Conservation (phyloP, 768 basidiomycete species). For the Lactifluus subvellereus region DNA sequence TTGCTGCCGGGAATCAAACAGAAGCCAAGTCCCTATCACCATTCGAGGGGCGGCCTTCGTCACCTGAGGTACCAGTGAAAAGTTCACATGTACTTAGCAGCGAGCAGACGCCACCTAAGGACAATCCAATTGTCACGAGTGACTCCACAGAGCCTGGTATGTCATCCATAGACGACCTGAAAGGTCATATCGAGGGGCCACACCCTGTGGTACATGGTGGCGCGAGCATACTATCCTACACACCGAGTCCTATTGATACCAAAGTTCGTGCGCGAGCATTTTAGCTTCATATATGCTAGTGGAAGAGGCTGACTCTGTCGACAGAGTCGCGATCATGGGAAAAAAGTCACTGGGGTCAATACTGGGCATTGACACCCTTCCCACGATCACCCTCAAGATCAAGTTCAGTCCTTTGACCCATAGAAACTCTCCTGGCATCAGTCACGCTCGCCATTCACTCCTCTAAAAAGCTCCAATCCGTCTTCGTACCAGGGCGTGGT, state of each 20-base stretch:
- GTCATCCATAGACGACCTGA: neutral
- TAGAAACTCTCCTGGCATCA: neutral
- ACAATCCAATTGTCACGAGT: neutral
- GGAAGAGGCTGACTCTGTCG: neutral
- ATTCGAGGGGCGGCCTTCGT: neutral
- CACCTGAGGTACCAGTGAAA: neutral
- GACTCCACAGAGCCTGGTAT: neutral
- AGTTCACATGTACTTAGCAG: neutral
- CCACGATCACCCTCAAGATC: neutral
- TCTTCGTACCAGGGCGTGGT: neutral
- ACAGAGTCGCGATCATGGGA: constrained; percentile 1
- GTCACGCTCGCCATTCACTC: neutral
- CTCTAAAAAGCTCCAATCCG: neutral
- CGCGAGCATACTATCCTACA: neutral
- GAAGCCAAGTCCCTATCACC: neutral
- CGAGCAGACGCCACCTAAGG: neutral
- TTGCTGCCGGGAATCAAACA: neutral
- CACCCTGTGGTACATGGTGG: neutral
- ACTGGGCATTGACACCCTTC: neutral
- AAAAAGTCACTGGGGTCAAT: neutral
- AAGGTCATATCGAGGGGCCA: neutral
- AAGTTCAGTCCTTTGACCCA: neutral
- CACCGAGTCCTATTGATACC: neutral
- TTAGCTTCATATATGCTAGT: neutral
- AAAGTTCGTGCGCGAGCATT: neutral